Base-by-base conservation (phyloP, 2,329 filamentous ascomycete species). In the Pochonia chlamydosporia region DNA sequence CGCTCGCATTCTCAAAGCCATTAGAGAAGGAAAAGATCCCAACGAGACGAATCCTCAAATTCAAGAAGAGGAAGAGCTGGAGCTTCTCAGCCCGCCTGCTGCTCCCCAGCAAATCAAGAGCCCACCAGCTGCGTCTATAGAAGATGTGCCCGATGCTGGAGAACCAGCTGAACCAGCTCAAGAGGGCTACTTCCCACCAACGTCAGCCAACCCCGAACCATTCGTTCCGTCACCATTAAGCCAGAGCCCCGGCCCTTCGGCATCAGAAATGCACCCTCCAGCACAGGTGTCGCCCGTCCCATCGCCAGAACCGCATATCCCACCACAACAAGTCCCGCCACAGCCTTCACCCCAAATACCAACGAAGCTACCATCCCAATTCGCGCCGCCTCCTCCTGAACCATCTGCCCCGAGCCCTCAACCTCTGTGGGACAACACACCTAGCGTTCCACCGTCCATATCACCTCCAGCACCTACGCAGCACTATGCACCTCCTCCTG, bases 11-110 rank as follows among this genome's bases (percentile, higher is more conserved):
- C 76, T 87, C 14, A 96, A 89, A 67, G 93, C 93, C 10, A 79
- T 96, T 59, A 93, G 91, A 60, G 87, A 91, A 35, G 90, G 90
- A 46, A 85, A 88, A 54, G 91, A 99, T 61, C 93, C 93, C 3
- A 99, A 99, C 66, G 82, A 85, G 47, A 87, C 88, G 7, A 97
- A 97, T 60, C 92, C 92, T 0, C 81, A 80, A 48, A 4, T 74
- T 83, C 45, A 73, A 79, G 47, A 53, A 41, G 44, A 44, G 8
- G 54, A 54, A 20, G 51, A 51, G 24, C 48, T 70, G 8, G 67
- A 71, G 26, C 70, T 67, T 2, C 66, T 85, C n/a, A 81, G 84
- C 56, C 76, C n/a, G n/a, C n/a, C 79, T 1, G 74, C 76, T 46
- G 84, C 89, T 51, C 78, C 82, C 2, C 76, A 79, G 57, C 66